Conservation (phyloP, 2,329 filamentous ascomycete genomes). For the Phyllosticta citribraziliensis region DNA sequence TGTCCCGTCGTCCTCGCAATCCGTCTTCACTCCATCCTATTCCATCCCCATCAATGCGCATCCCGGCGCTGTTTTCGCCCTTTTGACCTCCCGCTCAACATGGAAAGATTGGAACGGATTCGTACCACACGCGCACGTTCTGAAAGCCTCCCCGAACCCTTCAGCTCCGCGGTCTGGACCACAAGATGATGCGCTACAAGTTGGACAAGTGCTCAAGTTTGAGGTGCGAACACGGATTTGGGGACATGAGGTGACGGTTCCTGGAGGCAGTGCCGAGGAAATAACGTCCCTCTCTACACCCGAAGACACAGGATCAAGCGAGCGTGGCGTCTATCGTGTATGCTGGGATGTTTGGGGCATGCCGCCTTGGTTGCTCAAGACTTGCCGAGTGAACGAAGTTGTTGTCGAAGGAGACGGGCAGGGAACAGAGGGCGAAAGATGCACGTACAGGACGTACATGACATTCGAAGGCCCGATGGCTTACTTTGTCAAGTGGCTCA, state of each 20-base stretch:
- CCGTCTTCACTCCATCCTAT: constrained; percentile 5
- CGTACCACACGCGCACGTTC: constrained; percentile 5
- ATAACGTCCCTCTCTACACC: constrained; percentile 1
- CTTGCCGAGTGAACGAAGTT: constrained; percentile 5
- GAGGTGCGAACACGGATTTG: constrained; percentile 1
- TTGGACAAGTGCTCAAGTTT: constrained; percentile 2
- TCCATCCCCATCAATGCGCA: constrained; percentile 1
- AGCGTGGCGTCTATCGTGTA: constrained; percentile 1
- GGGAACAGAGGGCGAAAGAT: background rate
- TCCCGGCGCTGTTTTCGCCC: constrained; percentile 3
- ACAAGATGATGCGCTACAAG: background rate
- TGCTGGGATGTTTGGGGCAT: background rate
- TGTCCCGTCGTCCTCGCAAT: background rate
- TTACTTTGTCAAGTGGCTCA: constrained; percentile 7
- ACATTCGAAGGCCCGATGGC: constrained; percentile 7
- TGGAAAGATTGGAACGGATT: constrained; percentile 9
- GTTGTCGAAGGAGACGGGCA: background rate
- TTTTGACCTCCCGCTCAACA: constrained; percentile 6
- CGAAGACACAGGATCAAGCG: background rate
- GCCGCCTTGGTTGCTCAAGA: constrained; percentile 3
- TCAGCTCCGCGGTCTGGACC: background rate
- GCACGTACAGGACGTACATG: constrained; percentile 6
- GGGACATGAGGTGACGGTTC: background rate
- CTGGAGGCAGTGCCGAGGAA: constrained; percentile 3
- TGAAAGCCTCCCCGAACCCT: background rate